These are phyloP conservation scores for Rozella allomycis DNA, from an alignment of 371 early-diverging fungal genomes.

Conservation along the genomic window DNA sequence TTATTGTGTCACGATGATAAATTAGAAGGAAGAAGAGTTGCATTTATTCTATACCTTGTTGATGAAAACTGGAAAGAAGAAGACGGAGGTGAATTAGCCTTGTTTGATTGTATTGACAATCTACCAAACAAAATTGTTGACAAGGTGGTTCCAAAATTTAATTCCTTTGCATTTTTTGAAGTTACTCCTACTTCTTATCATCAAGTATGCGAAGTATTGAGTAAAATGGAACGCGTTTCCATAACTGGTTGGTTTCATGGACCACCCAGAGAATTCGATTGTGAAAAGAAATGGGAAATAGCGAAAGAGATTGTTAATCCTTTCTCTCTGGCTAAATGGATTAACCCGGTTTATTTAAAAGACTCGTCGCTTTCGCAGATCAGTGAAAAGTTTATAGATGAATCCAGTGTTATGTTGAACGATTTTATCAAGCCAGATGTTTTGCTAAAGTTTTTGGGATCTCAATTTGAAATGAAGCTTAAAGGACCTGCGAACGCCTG, in stretches of 20 bases:
- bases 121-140: slow-evolving; percentile 17
- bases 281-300: neutral
- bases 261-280: slow-evolving; percentile 3
- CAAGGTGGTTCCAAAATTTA: slow-evolving; percentile 26
- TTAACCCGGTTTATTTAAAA: slow-evolving; percentile 20
- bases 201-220: slow-evolving; percentile 34
- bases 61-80: slow-evolving; percentile 31
- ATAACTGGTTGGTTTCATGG: slow-evolving; percentile 48
- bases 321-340: slow-evolving; percentile 6
- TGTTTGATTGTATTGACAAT: slow-evolving; percentile 16
- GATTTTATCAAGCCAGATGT: slow-evolving; percentile 17
- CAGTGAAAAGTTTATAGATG: slow-evolving; percentile 16
- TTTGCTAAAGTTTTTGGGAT: slow-evolving; percentile 8
- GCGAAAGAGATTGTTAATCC: too few relatives aligned
- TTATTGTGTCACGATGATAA: slow-evolving; percentile 47
- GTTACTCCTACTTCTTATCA: slow-evolving; percentile 35
- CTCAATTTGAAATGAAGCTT: slow-evolving; percentile 5
- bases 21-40: slow-evolving; percentile 36
- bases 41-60: slow-evolving; percentile 45
- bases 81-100: slow-evolving; percentile 28
- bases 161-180: slow-evolving; percentile 36
- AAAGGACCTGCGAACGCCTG: slow-evolving; percentile 12
- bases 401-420: slow-evolving; percentile 25
- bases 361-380: slow-evolving; percentile 8
- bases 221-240: slow-evolving; percentile 20